Evolutionary conservation across 768 basidiomycete genomes (phyloP), one percentile per base, ranked within the genome.

Genomic region (Tulasnella calospora): DNA sequence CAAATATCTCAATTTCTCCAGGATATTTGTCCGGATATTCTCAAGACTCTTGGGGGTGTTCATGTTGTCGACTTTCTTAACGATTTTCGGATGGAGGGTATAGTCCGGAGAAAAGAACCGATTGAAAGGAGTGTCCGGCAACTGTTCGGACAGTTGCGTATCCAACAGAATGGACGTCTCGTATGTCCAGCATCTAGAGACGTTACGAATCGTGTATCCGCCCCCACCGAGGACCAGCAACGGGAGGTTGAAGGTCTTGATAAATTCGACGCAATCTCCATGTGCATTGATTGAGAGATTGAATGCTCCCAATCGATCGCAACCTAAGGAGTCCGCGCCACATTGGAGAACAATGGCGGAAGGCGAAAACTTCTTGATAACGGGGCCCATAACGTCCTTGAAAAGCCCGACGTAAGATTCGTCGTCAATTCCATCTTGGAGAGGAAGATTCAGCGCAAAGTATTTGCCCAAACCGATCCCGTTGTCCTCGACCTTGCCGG

Each of bases 141-240:
- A 90, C 79, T 92, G 91, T 85, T 97, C 92, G 0, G 95, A 92
- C 38, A 99, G 89, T 47, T 88, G 85, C 0, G 91, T 89, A 21
- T 94, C 95, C 70, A 98, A 92, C 10, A 97, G 90, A 0, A 99
- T 93, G 17, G 94, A 91, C 0, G 98, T 99, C 84, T 99, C 97
- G 86, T 99, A 97, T 44, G 97, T 92, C 97, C 97, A 99, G 83
- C 97, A 99, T n/a, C 97, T 90, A 70, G 94, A 93, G 81, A 99
- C 98, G 83, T 97, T 97, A 83, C 95, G 94, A 84, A 98, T 94
- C 6, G 95, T 96, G 85, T 99, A 99, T 0, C 97, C 97, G 4
- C 97, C 97, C 2, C 97, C 97, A 57, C 97, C 97, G 8, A 99
- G 84, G 41, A 99, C 93, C 23, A 99, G 87, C 19, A 99, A 86